Base-by-base conservation (phyloP, 169 alveolate species). In the Cryptosporidium sp. region DNA sequence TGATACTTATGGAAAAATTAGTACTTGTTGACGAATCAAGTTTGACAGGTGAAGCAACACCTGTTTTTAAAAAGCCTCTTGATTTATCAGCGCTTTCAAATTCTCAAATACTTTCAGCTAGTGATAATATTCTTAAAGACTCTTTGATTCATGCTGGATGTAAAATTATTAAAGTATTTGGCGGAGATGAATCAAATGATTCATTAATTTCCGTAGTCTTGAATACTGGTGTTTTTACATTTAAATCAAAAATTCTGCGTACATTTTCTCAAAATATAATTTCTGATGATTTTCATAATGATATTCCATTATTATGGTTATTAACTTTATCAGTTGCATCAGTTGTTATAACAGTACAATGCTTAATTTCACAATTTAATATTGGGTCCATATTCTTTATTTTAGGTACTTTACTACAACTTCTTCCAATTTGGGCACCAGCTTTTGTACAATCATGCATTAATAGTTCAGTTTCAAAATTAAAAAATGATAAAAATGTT, bases 1-100 rank as follows among this genome's bases (percentile, higher is more conserved):
- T 95, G 91, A 65, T 95, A 58, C 89, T 96, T 84, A 91, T 95
- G 71, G 85, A 94, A 21, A 97, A 97, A 4, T 91, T 93, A 29
- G 96, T 94, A 5, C 91, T 94, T 35, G 95, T 95, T 18, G 97
- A 96, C 70, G 98, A 96, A 85, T 93, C 96, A 67, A 87, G 93
- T 42, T 89, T 96, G 42, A 96, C 98, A 2, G 98, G 98, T 1
- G 98, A 96, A 86, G 92, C 97, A 3, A 84, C 92, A 23, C 98
- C 98, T 1, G 91, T 95, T 71, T 92, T 94, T 61, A 96, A 94
- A 87, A 91, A 87, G n/a, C 94, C 92, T 71, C 69, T 95, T 29
- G 92, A 91, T 68, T 69, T 70, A 45, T 84, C 92, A 51, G 0
- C 18, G 0, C 48, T 60, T 48, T 39, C 67, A n/a, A 80, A 44